These are phyloP conservation scores for Mycena galericulata DNA, from an alignment of 768 basidiomycete genomes.

Conservation along the genomic window DNA sequence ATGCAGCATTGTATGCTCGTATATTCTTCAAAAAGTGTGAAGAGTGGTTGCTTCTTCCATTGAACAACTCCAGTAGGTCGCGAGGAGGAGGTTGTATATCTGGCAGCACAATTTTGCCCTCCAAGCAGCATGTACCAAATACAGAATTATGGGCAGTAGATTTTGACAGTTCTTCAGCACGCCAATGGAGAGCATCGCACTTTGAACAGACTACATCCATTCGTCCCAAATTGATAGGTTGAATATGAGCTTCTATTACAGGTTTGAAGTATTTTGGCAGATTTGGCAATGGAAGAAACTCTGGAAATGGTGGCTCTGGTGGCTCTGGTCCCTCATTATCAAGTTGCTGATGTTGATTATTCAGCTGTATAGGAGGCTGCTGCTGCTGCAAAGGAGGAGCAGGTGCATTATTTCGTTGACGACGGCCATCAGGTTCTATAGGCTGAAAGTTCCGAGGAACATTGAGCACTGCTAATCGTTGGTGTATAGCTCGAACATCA, in stretches of 20 bases:
- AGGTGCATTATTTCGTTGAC: background rate
- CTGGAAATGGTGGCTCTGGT: background rate
- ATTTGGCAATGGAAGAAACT: background rate
- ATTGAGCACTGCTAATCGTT: background rate
- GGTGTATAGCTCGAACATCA: background rate
- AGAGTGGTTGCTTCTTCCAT: constrained; percentile 18
- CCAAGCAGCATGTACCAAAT: constrained; percentile 52
- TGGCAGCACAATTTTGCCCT: constrained; percentile 48
- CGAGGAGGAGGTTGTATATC: constrained; percentile 38
- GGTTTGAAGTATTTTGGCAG: constrained; percentile 4
- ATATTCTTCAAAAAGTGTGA: constrained; percentile 47
- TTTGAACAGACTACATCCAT: constrained; percentile 49
- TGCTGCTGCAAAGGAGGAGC: background rate
- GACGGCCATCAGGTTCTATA: background rate
- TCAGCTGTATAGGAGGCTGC: background rate
- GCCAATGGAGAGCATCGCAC: constrained; percentile 53
- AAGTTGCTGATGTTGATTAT: background rate
- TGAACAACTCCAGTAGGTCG: constrained; percentile 37
- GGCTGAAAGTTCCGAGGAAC: background rate
- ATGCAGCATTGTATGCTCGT: constrained; percentile 48
- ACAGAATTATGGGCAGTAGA: constrained; percentile 31
- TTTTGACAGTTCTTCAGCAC: constrained; percentile 38
- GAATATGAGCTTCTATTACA: background rate
- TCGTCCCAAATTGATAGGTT: constrained; percentile 39
- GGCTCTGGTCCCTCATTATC: background rate